Conservation (phyloP, 2,329 filamentous ascomycete genomes). For the Lecanicillium sp. region DNA sequence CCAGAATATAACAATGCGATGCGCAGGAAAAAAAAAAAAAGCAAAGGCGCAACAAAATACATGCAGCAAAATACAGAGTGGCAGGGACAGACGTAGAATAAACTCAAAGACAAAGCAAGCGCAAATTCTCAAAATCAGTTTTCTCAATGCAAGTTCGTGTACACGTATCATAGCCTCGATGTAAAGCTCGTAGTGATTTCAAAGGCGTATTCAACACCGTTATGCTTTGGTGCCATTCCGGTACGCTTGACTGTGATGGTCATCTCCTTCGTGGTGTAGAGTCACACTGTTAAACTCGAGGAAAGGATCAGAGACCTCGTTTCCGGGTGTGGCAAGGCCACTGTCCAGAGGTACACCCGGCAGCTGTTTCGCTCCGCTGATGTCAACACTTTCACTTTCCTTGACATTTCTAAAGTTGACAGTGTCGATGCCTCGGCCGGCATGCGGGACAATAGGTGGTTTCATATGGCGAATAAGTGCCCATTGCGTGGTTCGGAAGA, state of each 20-base stretch:
- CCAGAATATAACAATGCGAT: too few species aligned
- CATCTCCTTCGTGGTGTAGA: conserved; percentile 90
- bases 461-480: conserved; percentile 96
- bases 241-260: conserved; percentile 31
- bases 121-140: too few species aligned
- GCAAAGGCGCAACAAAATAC: too few species aligned
- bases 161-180: too few species aligned
- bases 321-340: conserved; percentile 75
- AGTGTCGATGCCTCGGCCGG: conserved; percentile 84
- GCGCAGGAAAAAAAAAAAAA: too few species aligned
- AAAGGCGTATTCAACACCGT: neutral
- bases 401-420: conserved; percentile 98
- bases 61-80: too few species aligned
- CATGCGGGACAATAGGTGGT: conserved; percentile 89
- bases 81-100: too few species aligned
- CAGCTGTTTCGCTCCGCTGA: conserved; percentile 50
- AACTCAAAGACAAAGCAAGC: too few species aligned
- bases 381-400: conserved; percentile 90
- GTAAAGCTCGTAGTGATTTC: too few species aligned
- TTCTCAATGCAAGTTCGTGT: too few species aligned
- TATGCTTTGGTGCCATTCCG: conserved; percentile 13
- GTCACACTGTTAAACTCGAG: conserved; percentile 99
- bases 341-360: conserved; percentile 81
- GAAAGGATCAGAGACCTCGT: conserved; percentile 80
- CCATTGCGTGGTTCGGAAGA: conserved; percentile 96